Evolutionary conservation across 108 stramenopile species (phyloP).

Genomic region (Skeletonema marinoi): DNA sequence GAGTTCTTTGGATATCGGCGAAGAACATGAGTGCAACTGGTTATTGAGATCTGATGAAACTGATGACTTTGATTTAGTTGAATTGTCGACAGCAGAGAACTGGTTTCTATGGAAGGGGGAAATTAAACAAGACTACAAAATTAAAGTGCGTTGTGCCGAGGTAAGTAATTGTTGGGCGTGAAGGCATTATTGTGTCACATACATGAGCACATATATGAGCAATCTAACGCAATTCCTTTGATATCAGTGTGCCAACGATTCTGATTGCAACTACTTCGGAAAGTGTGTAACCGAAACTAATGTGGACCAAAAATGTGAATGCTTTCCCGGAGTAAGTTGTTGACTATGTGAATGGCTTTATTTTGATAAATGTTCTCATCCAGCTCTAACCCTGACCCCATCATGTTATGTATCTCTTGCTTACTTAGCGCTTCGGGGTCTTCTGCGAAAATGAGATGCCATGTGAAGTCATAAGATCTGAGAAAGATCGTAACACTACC

Average conservation of each 20-base stretch:
- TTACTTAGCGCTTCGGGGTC: slow-evolving; percentile 1
- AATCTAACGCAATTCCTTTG: too few species aligned
- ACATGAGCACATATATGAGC: too few species aligned
- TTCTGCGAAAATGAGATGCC: slow-evolving; percentile 14
- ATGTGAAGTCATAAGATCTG: slow-evolving; percentile 21
- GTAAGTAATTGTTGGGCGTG: neutral
- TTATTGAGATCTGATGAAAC: neutral
- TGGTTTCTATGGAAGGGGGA: slow-evolving; percentile 1
- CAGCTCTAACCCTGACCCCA: neutral
- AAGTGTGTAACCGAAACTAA: neutral
- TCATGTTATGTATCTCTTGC: neutral
- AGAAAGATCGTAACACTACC: slow-evolving; percentile 23
- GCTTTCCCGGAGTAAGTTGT: neutral
- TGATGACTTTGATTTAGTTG: neutral
- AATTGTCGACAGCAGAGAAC: neutral
- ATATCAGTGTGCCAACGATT: neutral
- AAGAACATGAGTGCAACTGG: neutral
- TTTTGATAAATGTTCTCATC: neutral
- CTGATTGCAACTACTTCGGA: slow-evolving; percentile 30
- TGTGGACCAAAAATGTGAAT: neutral
- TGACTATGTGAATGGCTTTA: neutral
- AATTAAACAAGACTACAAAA: neutral
- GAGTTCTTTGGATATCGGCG: neutral
- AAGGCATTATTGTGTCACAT: neutral
- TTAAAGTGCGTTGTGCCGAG: neutral